phyloP scores from a whole-genome alignment of 306 rosid genomes.

The Cucumis melo region DNA sequence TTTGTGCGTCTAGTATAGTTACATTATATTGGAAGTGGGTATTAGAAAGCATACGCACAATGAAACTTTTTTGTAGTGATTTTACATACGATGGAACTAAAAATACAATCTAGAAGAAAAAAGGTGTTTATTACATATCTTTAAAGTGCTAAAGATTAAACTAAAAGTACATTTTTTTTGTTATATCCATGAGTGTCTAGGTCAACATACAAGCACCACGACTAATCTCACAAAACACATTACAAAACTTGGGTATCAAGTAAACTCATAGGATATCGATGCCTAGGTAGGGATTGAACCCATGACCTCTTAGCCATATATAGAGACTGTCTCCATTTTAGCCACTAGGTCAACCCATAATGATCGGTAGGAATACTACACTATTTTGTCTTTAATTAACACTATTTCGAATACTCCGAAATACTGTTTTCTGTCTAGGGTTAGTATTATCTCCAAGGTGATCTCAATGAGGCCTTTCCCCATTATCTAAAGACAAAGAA shows the following conservation, averaged over 20 bases:
- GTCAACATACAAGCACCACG: too few species aligned
- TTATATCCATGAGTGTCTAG: too few species aligned
- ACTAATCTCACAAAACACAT: too few species aligned
- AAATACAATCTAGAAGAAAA: background rate
- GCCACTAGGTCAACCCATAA: too few species aligned
- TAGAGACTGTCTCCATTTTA: too few species aligned
- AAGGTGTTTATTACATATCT: background rate
- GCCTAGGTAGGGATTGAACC: too few species aligned
- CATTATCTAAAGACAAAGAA: background rate
- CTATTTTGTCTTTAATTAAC: background rate
- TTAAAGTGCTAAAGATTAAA: background rate
- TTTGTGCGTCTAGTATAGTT: background rate
- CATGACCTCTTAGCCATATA: too few species aligned
- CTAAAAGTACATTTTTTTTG: background rate
- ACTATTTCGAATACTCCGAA: background rate
- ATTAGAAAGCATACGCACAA: background rate
- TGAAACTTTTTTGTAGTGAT: background rate
- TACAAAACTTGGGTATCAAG: too few species aligned
- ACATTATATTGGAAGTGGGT: background rate
- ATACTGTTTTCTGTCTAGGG: background rate
- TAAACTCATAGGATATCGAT: too few species aligned
- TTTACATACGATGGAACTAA: background rate
- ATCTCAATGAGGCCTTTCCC: background rate
- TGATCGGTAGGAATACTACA: background rate
- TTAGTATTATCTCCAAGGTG: background rate